Evolutionary conservation across 2,329 filamentous ascomycete species (phyloP), one percentile per base, ranked within the genome.

Genomic region (Aspergillus sp.): DNA sequence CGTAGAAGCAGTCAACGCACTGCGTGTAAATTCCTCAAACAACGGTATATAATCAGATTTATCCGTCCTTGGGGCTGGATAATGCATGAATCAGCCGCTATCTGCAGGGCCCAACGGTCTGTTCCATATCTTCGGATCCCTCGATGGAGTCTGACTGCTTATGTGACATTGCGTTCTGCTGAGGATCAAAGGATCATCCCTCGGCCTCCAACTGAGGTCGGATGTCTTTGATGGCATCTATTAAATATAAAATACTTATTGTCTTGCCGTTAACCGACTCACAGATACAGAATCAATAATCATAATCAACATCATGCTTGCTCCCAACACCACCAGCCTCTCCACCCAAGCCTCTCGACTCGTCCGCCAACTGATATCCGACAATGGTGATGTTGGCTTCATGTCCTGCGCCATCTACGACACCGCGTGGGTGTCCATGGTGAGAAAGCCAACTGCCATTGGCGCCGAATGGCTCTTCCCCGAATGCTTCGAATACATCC

Each of bases 381-480:
- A 34, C 10, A 13, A 34, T 34, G 33, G 33, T 4, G 33, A 34
- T 13, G 9, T 48, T 7, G 30, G 36, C 12, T 49, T 44, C 27
- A 46, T 49, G 46, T 40, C 40, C 7, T 19, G 27, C n/a, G 45
- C 46, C 2, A 41, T 49, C 30, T 49, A 49, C 35, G 43, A 49
- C 29, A 49, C 47, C 12, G 40, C 47, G 7, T 49, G 47, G 47
- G 10, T 43, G 6, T 33, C 47, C 7, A 44, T 49, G 35, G 27
- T 49, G 11, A 11, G 29, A 10, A 43, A 46, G 30, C 33, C 29
- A 26, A 33, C 33, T 1, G 31, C 19, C 7, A 9, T 39, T 1
- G 33, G 38, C 6, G 7, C 10, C 5, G 28, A 31, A 28, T 41
- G 59, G 55, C 51, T 62, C 1, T 67, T 67, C 40, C 63, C 64